A percentile compares a stretch with the other conserved stretches of the same genome.
phyloP scores from a whole-genome alignment of 352 stramenopile genomes.

The Phytophthora vignae region DNA sequence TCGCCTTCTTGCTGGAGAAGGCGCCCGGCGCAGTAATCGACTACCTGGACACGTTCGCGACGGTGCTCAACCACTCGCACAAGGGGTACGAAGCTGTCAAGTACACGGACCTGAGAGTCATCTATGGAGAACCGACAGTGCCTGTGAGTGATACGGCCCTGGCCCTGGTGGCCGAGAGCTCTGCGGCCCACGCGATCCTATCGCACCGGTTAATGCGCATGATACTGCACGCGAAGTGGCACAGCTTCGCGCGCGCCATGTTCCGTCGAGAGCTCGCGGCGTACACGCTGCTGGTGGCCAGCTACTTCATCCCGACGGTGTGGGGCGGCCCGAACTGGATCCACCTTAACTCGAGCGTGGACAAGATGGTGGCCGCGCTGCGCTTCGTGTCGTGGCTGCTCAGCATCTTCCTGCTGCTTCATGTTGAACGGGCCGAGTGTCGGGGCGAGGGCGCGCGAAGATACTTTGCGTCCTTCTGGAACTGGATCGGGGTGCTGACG shows the following conservation, averaged over 20 bases:
- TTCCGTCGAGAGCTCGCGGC: slow-evolving; percentile 61
- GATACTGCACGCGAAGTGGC: slow-evolving; percentile 66
- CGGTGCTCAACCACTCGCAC: slow-evolving; percentile 45
- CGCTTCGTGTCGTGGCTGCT: slow-evolving; percentile 59
- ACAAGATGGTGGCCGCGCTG: slow-evolving; percentile 52
- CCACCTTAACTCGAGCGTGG: slow-evolving; percentile 40
- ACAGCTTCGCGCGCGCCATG: slow-evolving; percentile 58
- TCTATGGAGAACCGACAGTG: slow-evolving; percentile 64
- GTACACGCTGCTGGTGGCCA: slow-evolving; percentile 55
- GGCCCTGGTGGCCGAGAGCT: slow-evolving; percentile 49
- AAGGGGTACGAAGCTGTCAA: slow-evolving; percentile 56
- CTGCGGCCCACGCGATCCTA: slow-evolving; percentile 52
- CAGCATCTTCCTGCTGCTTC: slow-evolving; percentile 60
- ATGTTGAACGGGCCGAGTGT: slow-evolving; percentile 62
- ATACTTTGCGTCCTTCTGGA: slow-evolving; percentile 74
- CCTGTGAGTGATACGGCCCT: slow-evolving; percentile 59
- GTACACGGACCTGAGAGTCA: slow-evolving; percentile 50
- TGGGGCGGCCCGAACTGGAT: slow-evolving; percentile 66
- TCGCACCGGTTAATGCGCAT: slow-evolving; percentile 67
- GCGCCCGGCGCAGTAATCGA: slow-evolving; percentile 45
- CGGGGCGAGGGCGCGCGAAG: slow-evolving; percentile 44
- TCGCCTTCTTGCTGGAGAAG: slow-evolving; percentile 63
- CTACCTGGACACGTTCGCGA: slow-evolving; percentile 67
- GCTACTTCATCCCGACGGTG: slow-evolving; percentile 68
- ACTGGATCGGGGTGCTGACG: slow-evolving; percentile 59